Percentiles rank a stretch among this genome's conserved stretches.
Conservation (phyloP, 2,329 filamentous ascomycete species). For the Pseudocercospora fuligena region DNA sequence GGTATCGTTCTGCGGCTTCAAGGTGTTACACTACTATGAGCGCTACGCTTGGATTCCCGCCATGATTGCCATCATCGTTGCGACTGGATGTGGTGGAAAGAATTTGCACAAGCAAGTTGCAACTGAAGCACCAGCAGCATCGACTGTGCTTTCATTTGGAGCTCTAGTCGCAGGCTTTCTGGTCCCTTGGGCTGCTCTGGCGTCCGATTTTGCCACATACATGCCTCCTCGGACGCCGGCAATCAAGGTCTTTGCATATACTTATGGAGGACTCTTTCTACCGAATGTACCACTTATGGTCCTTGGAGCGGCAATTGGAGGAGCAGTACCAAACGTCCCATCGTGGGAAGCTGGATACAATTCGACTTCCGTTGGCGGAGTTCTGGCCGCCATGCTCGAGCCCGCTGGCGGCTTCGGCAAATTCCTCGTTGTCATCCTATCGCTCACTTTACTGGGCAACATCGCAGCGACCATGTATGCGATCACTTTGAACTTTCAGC, state of each 20-base stretch:
- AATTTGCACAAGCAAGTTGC: conserved; percentile 52
- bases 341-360: conserved; percentile 45
- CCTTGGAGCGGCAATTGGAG: conserved; percentile 50
- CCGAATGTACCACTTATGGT: conserved; percentile 45
- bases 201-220: conserved; percentile 52
- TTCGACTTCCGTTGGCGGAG: conserved; percentile 43
- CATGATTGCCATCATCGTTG: conserved; percentile 47
- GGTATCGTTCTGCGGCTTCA: conserved; percentile 65
- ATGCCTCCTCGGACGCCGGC: conserved; percentile 44
- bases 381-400: conserved; percentile 47
- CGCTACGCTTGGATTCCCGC: conserved; percentile 50
- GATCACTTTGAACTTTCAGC: conserved; percentile 49
- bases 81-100: conserved; percentile 47
- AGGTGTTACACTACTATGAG: conserved; percentile 52
- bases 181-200: conserved; percentile 59
- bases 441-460: conserved; percentile 50
- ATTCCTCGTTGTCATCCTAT: conserved; percentile 50
- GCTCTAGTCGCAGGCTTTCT: conserved; percentile 65
- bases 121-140: conserved; percentile 46
- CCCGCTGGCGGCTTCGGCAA: conserved; percentile 50
- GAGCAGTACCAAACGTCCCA: conserved; percentile 38
- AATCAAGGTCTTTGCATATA: conserved; percentile 45
- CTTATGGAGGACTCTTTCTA: conserved; percentile 43
- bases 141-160: conserved; percentile 52
- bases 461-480: conserved; percentile 54